Conservation (phyloP, 2,329 filamentous ascomycete genomes). For the Colletotrichum gloeosporioides region DNA sequence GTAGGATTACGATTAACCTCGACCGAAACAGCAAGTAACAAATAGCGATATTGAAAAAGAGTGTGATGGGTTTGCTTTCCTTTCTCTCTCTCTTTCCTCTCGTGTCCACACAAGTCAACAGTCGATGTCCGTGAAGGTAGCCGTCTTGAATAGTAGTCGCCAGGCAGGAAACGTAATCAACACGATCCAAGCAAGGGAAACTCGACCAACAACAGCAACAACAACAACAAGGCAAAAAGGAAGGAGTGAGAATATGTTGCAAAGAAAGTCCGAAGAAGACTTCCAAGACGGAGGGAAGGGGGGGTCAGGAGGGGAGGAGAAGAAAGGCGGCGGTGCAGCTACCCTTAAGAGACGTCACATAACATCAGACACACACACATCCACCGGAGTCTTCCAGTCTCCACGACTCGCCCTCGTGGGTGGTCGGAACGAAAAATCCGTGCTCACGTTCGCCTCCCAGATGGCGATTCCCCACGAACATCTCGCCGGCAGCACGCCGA, state of each 20-base stretch:
- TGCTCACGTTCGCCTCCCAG: not conserved
- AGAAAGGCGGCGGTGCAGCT: not conserved
- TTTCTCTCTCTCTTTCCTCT: not conserved
- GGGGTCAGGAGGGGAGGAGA: not conserved
- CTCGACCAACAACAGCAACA: not conserved
- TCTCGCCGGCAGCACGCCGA: slow-evolving; percentile 12
- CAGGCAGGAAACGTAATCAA: slow-evolving; percentile 8
- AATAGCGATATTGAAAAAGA: not conserved
- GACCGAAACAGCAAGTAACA: not conserved
- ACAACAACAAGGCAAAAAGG: not conserved
- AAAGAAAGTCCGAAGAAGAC: not conserved
- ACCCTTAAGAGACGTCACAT: slow-evolving; percentile 13
- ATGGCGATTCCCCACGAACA: slow-evolving; percentile 1
- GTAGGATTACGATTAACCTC: slow-evolving; percentile 15
- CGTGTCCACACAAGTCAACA: not conserved
- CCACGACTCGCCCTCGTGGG: not conserved
- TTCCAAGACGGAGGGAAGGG: not conserved
- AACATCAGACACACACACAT: not conserved
- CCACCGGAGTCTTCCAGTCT: not conserved
- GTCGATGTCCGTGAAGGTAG: not conserved
- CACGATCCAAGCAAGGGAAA: not conserved
- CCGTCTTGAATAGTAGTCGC: not conserved
- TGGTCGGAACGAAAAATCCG: not conserved
- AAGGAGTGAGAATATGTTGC: not conserved
- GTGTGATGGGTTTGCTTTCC: not conserved